These are phyloP conservation scores for Eugenia klotzschiana DNA, from an alignment of 441 rosid genomes.

Conservation along the genomic window DNA sequence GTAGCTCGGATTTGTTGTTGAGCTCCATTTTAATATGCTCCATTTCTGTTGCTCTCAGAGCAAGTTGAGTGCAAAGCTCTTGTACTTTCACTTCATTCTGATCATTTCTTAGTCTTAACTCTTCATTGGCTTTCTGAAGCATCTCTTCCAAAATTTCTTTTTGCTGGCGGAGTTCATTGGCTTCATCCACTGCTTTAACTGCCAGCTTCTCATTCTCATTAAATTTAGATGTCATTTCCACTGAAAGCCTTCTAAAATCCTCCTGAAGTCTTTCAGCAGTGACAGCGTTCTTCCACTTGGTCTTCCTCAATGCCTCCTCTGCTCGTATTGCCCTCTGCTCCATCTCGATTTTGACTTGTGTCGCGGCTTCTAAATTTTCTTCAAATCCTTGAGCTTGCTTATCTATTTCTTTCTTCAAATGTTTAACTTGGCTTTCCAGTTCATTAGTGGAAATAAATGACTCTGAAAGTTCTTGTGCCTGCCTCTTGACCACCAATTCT, in stretches of 20 bases:
- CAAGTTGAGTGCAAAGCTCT: conserved; percentile 23
- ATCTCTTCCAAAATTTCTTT: conserved; percentile 35
- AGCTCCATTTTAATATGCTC: conserved; percentile 14
- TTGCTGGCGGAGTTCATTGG: conserved; percentile 32
- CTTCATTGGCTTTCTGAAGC: conserved; percentile 29
- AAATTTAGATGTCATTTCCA: conserved; percentile 43
- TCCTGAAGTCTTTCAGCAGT: conserved; percentile 61
- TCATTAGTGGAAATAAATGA: conserved; percentile 32
- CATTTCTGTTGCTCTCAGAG: conserved; percentile 9
- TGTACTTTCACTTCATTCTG: conserved; percentile 19
- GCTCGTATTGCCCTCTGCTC: conserved; percentile 56
- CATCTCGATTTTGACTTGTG: conserved; percentile 35
- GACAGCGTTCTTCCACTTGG: conserved; percentile 42
- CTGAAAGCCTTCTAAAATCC: conserved; percentile 48
- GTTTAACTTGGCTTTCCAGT: conserved; percentile 36
- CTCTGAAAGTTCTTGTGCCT: conserved; percentile 35
- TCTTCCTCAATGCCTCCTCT: conserved; percentile 44
- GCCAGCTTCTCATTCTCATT: conserved; percentile 38
- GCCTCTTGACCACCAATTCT: conserved; percentile 49
- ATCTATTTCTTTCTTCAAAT: conserved; percentile 29
- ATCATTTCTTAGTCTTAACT: conserved; percentile 20
- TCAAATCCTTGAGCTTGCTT: conserved; percentile 32
- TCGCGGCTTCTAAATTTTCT: conserved; percentile 35
- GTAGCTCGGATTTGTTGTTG: conserved; percentile 9
- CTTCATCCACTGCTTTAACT: conserved; percentile 29